Evolutionary conservation across 2,329 filamentous ascomycete species (phyloP).

Genomic region (Zalaria sp.): DNA sequence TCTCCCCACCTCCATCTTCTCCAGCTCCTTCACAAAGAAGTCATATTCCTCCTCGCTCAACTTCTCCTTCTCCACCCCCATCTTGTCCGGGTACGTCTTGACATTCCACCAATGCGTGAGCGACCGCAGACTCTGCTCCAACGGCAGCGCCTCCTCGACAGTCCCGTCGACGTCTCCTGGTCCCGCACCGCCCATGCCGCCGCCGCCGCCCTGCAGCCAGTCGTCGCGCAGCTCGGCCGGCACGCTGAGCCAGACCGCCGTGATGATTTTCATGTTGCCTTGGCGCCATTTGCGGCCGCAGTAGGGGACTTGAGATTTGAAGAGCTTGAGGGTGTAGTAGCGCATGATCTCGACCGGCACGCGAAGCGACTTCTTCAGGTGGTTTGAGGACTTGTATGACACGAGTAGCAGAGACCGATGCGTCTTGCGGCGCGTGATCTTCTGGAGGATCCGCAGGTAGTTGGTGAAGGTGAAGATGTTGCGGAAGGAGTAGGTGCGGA

Average conservation of each 20-base stretch:
- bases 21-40: constrained; percentile 34
- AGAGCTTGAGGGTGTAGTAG: constrained; percentile 90
- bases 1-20: constrained; percentile 30
- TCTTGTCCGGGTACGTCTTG: constrained; percentile 63
- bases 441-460: constrained; percentile 90
- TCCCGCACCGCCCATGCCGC: constrained; percentile 21
- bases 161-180: constrained; percentile 69
- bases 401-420: constrained; percentile 89
- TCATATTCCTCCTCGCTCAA: constrained; percentile 28
- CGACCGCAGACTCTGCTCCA: constrained; percentile 80
- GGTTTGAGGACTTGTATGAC: constrained; percentile 87
- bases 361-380: constrained; percentile 80
- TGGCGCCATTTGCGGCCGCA: constrained; percentile 97
- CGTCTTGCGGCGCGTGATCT: constrained; percentile 89
- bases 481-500: constrained; percentile 81
- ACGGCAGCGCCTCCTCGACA: constrained; percentile 79
- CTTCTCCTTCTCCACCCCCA: constrained; percentile 36
- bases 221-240: constrained; percentile 86
- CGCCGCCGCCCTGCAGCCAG: constrained; percentile 67
- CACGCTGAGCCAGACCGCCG: constrained; percentile 87
- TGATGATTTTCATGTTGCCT: constrained; percentile 97
- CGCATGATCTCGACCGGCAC: constrained; percentile 78
- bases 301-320: constrained; percentile 97
- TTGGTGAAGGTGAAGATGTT: constrained; percentile 95
- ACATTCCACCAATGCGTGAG: constrained; percentile 94